Conservation (phyloP, 768 basidiomycete genomes). For the Suillus spraguei region DNA sequence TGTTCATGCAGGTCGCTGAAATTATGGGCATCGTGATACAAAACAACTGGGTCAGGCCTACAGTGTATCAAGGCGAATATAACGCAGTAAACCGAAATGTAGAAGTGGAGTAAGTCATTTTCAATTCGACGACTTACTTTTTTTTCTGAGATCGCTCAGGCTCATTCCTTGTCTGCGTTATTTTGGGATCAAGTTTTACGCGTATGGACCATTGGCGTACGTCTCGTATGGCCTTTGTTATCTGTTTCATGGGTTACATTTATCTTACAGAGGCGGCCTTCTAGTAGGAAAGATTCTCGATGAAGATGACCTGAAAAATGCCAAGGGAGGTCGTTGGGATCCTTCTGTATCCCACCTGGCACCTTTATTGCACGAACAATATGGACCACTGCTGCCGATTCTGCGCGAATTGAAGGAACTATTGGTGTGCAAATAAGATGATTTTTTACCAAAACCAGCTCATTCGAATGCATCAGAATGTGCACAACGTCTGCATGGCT, state of each 20-base stretch:
- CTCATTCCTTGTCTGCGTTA: conserved; percentile 46
- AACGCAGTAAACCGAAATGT: conserved; percentile 45
- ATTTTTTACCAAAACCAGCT: background rate
- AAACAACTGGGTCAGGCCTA: conserved; percentile 50
- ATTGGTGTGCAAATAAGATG: conserved; percentile 7
- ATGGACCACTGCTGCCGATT: conserved; percentile 18
- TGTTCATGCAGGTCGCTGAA: conserved; percentile 41
- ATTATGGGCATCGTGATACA: conserved; percentile 44
- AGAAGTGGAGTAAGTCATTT: conserved; percentile 34
- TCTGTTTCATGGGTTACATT: background rate
- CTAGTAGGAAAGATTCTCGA: conserved; percentile 18
- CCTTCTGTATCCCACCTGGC: conserved; percentile 15
- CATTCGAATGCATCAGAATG: conserved; percentile 13
- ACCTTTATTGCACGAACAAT: conserved; percentile 13
- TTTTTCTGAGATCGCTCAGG: conserved; percentile 9
- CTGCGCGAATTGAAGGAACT: conserved; percentile 18
- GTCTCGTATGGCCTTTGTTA: background rate
- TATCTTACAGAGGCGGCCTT: conserved; percentile 15
- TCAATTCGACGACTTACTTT: background rate
- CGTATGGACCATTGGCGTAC: conserved; percentile 18
- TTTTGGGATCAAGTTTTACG: conserved; percentile 43
- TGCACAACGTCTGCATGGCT: conserved; percentile 13
- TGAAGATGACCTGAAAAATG: conserved; percentile 15
- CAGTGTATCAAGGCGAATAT: conserved; percentile 51
- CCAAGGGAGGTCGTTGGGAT: conserved; percentile 22